Percentiles rank a stretch among this genome's conserved stretches.
Conservation (phyloP, 257 asterid genomes). For the Nicotiana noctiflora region DNA sequence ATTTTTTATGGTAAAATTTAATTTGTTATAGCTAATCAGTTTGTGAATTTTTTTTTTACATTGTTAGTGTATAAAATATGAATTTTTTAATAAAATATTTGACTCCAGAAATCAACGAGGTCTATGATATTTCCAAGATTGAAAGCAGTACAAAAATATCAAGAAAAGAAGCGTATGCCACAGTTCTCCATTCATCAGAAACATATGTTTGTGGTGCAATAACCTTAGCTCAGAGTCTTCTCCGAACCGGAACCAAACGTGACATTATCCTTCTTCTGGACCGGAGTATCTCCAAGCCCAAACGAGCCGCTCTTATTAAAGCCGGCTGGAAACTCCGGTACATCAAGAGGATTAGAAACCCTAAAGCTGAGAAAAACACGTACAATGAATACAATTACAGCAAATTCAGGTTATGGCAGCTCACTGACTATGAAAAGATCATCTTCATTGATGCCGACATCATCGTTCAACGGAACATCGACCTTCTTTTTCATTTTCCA, state of each 20-base stretch:
- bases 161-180: slow-evolving; percentile 65
- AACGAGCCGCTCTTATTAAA: slow-evolving; percentile 41
- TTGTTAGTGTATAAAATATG: no score
- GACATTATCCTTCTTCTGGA: slow-evolving; percentile 75
- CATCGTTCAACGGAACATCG: slow-evolving; percentile 25
- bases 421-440: slow-evolving; percentile 28
- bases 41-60: no score
- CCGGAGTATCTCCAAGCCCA: slow-evolving; percentile 46
- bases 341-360: slow-evolving; percentile 33
- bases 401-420: slow-evolving; percentile 40
- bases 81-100: background rate
- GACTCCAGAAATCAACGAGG: slow-evolving; percentile 33
- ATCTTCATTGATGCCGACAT: slow-evolving; percentile 32
- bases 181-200: slow-evolving; percentile 74
- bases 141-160: slow-evolving; percentile 2
- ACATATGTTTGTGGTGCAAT: slow-evolving; percentile 84
- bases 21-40: no score
- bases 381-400: slow-evolving; percentile 37
- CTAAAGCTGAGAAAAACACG: slow-evolving; percentile 20
- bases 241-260: slow-evolving; percentile 52
- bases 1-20: no score
- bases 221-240: slow-evolving; percentile 71
- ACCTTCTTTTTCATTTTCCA: slow-evolving; percentile 25
- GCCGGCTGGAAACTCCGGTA: slow-evolving; percentile 34
- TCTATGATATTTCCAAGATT: slow-evolving; percentile 44